Conservation (phyloP, 176 grass and related monocot species). For the Musa troglodytarum region DNA sequence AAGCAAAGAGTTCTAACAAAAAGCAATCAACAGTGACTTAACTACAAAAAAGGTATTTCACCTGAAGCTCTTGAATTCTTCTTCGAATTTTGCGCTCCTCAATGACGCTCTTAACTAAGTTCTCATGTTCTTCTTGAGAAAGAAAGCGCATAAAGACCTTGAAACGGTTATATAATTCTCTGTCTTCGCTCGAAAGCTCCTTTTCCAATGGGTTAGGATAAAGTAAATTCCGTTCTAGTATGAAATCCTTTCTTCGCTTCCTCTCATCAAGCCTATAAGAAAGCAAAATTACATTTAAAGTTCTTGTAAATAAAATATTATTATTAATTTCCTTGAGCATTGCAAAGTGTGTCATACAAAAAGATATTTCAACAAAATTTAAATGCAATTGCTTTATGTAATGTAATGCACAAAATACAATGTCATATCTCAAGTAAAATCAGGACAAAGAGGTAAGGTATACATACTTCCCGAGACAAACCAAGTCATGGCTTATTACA, state of each 20-base stretch:
- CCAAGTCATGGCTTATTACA: too few relatives aligned
- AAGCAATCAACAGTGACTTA: not conserved
- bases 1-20: too few relatives aligned
- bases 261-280: conserved; percentile 91
- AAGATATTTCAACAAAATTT: not conserved
- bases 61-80: conserved; percentile 96
- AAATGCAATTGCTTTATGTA: not conserved
- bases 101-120: conserved; percentile 59
- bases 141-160: conserved; percentile 96
- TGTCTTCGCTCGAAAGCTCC: conserved; percentile 83
- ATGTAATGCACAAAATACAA: too few relatives aligned
- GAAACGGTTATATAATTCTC: conserved; percentile 70
- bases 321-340: not conserved
- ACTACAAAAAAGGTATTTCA: conserved; percentile 20
- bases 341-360: not conserved
- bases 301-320: not conserved
- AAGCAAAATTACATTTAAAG: not conserved
- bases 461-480: too few relatives aligned
- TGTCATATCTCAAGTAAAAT: too few relatives aligned
- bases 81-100: conserved; percentile 75
- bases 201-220: conserved; percentile 79
- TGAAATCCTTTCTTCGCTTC: conserved; percentile 95
- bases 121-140: conserved; percentile 79
- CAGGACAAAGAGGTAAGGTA: not conserved
- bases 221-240: conserved; percentile 92